A percentile compares a stretch with the other conserved stretches of the same genome.
Conservation (phyloP, 257 asterid species). For the Nicotiana sylvestris region DNA sequence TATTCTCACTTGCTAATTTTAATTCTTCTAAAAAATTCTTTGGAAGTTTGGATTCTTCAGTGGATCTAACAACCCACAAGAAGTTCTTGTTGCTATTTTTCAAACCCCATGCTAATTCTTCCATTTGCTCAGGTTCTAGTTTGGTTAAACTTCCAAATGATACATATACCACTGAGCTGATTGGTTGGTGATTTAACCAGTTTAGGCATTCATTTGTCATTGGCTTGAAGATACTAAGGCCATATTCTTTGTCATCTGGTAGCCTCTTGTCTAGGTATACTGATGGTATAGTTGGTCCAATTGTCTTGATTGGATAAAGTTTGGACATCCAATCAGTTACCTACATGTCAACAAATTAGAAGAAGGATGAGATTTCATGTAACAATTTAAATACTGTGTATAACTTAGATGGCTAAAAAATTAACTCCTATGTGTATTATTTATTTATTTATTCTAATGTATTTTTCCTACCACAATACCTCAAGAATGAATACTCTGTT, state of each 20-base stretch:
- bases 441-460: too few relatives aligned
- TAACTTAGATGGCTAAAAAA: too few relatives aligned
- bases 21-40: neutral
- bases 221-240: constrained; percentile 3
- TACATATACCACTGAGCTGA: neutral
- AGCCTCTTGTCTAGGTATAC: neutral
- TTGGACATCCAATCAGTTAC: neutral
- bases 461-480: too few relatives aligned
- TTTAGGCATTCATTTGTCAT: neutral
- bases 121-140: neutral
- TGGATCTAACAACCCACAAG: constrained; percentile 4
- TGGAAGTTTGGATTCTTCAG: neutral
- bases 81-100: neutral
- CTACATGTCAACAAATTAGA: neutral
- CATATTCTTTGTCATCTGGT: constrained; percentile 2
- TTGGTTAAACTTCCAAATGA: neutral
- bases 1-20: neutral
- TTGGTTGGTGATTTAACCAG: neutral
- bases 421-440: too few relatives aligned
- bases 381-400: too few relatives aligned
- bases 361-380: too few relatives aligned
- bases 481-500: too few relatives aligned
- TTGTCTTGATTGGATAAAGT: neutral
- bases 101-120: constrained; percentile 2
- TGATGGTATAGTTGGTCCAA: constrained; percentile 13